Conservation (phyloP, 2,329 filamentous ascomycete species). For the Harringtonia lauricola region DNA sequence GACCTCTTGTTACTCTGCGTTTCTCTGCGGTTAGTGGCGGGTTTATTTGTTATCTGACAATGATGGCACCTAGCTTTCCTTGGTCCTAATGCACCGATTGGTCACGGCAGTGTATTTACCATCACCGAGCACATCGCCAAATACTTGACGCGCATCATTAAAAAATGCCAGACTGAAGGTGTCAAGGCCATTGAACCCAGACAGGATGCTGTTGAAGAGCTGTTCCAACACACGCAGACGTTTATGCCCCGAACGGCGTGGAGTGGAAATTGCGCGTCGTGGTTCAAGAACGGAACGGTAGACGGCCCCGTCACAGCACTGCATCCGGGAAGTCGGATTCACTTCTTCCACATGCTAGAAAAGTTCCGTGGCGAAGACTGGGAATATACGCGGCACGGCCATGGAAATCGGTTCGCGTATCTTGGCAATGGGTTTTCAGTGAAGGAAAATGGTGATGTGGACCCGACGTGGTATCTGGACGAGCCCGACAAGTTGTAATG, state of each 20-base stretch:
- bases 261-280: constrained; percentile 16
- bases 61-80: too few relatives aligned
- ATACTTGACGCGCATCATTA: constrained; percentile 1
- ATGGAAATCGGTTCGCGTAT: constrained; percentile 30
- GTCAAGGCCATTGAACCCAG: constrained; percentile 5
- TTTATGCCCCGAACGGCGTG: constrained; percentile 21
- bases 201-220: constrained; percentile 12
- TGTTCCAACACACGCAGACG: constrained; percentile 17
- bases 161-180: constrained; percentile 4
- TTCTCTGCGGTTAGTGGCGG: too few relatives aligned
- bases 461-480: constrained; percentile 31
- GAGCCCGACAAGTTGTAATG: constrained; percentile 45
- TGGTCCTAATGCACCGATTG: constrained; percentile 5
- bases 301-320: constrained; percentile 8
- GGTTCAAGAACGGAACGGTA: constrained; percentile 16
- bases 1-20: too few relatives aligned
- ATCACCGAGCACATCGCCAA: constrained; percentile 8
- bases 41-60: too few relatives aligned
- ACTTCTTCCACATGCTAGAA: constrained; percentile 10
- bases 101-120: constrained; percentile 3
- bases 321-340: constrained; percentile 11
- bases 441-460: constrained; percentile 27
- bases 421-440: constrained; percentile 34
- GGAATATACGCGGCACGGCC: constrained; percentile 31
- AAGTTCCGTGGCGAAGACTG: constrained; percentile 11